Evolutionary conservation across 257 asterid genomes (phyloP).

Genomic region (Petunia axillaris): DNA sequence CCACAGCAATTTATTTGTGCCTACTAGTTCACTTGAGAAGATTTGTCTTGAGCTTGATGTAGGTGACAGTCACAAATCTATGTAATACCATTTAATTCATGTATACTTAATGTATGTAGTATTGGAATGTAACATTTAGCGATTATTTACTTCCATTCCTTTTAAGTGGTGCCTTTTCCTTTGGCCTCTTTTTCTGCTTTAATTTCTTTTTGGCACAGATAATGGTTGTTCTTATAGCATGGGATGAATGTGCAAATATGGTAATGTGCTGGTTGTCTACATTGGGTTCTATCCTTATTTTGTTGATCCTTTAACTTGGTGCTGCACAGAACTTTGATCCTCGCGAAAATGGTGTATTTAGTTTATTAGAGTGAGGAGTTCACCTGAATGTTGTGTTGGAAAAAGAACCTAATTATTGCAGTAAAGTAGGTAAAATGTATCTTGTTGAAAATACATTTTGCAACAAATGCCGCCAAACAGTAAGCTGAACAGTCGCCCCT

Average conservation of each 20-base stretch:
- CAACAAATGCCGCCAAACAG: too few species aligned
- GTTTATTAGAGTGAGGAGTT: neutral
- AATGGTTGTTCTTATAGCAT: neutral
- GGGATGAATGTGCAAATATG: neutral
- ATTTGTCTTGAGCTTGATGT: neutral
- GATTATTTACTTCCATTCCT: neutral
- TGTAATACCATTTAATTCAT: neutral
- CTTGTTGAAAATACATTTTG: too few species aligned
- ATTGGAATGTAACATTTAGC: neutral
- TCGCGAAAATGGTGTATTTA: neutral
- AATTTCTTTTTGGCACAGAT: neutral
- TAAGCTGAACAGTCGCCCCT: too few species aligned
- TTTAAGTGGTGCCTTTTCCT: neutral
- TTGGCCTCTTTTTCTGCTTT: neutral
- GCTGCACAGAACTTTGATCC: neutral
- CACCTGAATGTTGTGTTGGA: neutral
- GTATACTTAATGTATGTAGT: neutral
- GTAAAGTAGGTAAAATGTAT: too few species aligned
- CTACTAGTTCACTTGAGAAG: neutral
- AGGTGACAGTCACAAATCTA: neutral
- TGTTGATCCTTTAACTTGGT: neutral
- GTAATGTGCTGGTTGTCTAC: neutral
- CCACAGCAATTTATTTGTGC: slow-evolving; percentile 11
- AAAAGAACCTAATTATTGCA: too few species aligned
- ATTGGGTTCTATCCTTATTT: neutral